Base-by-base conservation (phyloP, 1,139 yeast species). In the Yamadazyma triangularis region DNA sequence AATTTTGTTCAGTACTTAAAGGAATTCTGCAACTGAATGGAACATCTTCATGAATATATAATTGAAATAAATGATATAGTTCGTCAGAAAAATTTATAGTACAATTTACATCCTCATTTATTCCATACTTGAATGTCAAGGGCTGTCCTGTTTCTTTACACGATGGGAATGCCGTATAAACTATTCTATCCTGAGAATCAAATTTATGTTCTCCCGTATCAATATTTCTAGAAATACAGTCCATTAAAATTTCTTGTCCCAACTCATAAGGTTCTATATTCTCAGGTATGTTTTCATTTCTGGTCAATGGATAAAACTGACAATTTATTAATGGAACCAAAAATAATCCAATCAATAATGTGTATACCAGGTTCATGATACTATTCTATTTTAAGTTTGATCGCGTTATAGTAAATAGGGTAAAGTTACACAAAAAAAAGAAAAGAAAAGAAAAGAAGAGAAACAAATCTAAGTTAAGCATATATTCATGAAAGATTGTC, bases 151-250 rank as follows among this genome's bases (percentile, higher is more conserved):
- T 77, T 48, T 83, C 91, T 36, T 64, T 61, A 56, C 93, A 83
- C 8, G 47, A 57, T 1, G 87, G 83, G 43, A 82, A 79, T 3
- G 74, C 64, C 1, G 57, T 66, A 43, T 78, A 80, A 10, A 79
- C 51, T 35, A 83, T 77, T 36, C 74, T 61, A n/a, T 71, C 70
- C 27, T 74, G 62, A 5, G 64, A 66, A 47, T 81, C 87, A 41
- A 79, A 77, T 41, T 72, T 69, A 56, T 83, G 91, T 51, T 83
- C 91, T 33, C 93, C 93, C 39, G 68, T 75, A 44, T 80, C 86
- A 35, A 82, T 82, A 40, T 79, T 73, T 47, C 93, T 63, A 29
- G 73, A 58, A 38, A 78, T 81, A 52, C 91, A 83, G 41, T 73
- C 76, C 33, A 83, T 55, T 25, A 65, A 63, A 13, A 81, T 58